A percentile compares a stretch with the other conserved stretches of the same genome.
Conservation (phyloP, 2,329 filamentous ascomycete species). For the Stenocarpella maydis region DNA sequence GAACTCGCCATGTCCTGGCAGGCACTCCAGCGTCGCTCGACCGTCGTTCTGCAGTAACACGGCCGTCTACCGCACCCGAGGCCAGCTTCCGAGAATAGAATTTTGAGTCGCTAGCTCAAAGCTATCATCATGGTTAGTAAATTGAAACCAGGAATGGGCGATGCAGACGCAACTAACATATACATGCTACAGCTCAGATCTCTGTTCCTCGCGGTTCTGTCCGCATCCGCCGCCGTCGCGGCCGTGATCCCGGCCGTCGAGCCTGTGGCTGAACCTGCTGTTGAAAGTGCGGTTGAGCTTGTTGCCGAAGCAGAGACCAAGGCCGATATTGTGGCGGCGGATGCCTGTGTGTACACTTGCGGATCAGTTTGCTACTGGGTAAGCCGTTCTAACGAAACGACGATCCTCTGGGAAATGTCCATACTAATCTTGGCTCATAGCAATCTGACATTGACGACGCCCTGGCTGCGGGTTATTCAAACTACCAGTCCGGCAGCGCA, state of each 20-base stretch:
- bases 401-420: accelerated
- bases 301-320: not conserved
- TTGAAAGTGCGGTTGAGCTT: not conserved
- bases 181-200: not conserved
- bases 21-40: conserved; percentile 1
- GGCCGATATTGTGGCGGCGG: conserved; percentile 36
- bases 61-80: not conserved
- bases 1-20: not conserved
- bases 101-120: conserved; percentile 5
- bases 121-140: conserved; percentile 3
- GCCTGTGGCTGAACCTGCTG: not conserved
- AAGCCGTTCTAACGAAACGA: not conserved
- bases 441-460: conserved; percentile 46
- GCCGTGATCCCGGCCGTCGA: not conserved
- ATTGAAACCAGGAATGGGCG: no score
- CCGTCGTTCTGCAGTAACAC: not conserved
- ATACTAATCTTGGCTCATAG: not conserved
- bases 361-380: conserved; percentile 48
- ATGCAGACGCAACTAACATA: not conserved
- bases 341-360: conserved; percentile 47
- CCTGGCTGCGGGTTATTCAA: conserved; percentile 46
- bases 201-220: conserved; percentile 20
- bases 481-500: conserved; percentile 40
- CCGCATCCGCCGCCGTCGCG: conserved; percentile 15
- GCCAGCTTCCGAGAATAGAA: not conserved